Base-by-base conservation (phyloP, 306 rosid genomes). In the Arachis hypogaea region DNA sequence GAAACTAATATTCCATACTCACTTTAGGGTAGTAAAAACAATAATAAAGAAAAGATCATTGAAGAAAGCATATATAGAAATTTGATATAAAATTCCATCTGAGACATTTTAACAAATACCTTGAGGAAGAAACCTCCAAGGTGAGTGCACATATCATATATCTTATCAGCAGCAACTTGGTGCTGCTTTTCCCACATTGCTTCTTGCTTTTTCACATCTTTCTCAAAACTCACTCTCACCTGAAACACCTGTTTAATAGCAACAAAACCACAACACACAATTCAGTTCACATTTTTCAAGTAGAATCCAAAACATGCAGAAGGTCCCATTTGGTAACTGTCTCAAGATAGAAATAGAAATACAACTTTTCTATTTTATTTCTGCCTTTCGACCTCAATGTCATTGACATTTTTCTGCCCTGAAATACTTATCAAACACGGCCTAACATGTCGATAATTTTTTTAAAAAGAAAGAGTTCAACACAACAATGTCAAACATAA, bases 131-230 rank as follows among this genome's bases (percentile, higher is more conserved):
- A 94, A 61, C 99, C 99, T 58, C 99, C 96, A 50, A 94, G 85
- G 83, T 92, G 90, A 1, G 86, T 67, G 68, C 99, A 94, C 97
- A 94, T 86, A 75, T 82, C 75, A 70, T 87, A 88, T 76, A 94
- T 88, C 91, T 94, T 94, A 4, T 89, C 90, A 1, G 99, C 97
- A 36, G 97, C 96, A 82, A 85, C 54, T 66, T 91, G 93, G 68
- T 94, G 99, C 78, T 92, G 99, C 41, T 68, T 82, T 69, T 94
- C 99, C 99, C 99, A 94, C 99, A 94, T 85, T 87, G 87, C 88
- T 82, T 89, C 96, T 72, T 83, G 86, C 49, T 85, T 94, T 59
- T 65, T 76, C 57, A 6, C 92, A 90, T 94, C 93, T 73, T 83
- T 94, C 89, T 81, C 99, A 54, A 92, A 88, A 76, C 85, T 84